Conservation (phyloP, 257 asterid genomes). For the Verbena officinalis region DNA sequence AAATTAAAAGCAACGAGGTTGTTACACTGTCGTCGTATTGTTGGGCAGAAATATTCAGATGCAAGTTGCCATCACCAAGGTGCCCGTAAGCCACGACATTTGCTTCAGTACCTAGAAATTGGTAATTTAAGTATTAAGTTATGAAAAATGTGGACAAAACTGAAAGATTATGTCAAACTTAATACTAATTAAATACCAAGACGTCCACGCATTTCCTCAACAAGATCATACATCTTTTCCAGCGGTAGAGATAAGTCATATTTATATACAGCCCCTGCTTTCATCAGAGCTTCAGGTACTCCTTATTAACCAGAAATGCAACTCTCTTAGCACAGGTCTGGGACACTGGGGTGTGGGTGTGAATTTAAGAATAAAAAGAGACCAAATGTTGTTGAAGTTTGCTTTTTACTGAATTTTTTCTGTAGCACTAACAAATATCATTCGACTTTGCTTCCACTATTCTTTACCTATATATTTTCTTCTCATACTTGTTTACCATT, state of each 20-base stretch:
- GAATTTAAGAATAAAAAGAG: too few species aligned
- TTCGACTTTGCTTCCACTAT: not conserved
- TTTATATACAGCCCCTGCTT: slow-evolving; percentile 92
- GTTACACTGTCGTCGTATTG: slow-evolving; percentile 69
- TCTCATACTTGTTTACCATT: not conserved
- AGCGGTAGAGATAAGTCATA: slow-evolving; percentile 90
- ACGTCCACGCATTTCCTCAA: slow-evolving; percentile 79
- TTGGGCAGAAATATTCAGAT: slow-evolving; percentile 83
- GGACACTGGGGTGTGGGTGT: too few species aligned
- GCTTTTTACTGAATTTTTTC: not conserved
- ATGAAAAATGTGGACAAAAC: slow-evolving; percentile 8
- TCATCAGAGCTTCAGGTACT: slow-evolving; percentile 92
- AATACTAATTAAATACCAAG: slow-evolving; percentile 55
- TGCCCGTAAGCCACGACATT: slow-evolving; percentile 92
- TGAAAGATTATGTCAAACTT: slow-evolving; percentile 10
- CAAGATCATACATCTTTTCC: slow-evolving; percentile 85
- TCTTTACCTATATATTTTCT: not conserved
- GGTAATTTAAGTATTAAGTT: not conserved
- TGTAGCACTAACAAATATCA: not conserved
- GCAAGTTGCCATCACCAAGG: slow-evolving; percentile 97
- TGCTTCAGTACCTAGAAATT: slow-evolving; percentile 54
- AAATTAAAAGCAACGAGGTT: slow-evolving; percentile 25
- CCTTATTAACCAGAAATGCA: slow-evolving; percentile 55
- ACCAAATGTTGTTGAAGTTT: not conserved
- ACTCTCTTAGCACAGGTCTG: slow-evolving; percentile 25